A percentile compares a stretch with the other conserved stretches of the same genome.
Conservation (phyloP, 2,329 filamentous ascomycete species). For the Fusarium setosum region DNA sequence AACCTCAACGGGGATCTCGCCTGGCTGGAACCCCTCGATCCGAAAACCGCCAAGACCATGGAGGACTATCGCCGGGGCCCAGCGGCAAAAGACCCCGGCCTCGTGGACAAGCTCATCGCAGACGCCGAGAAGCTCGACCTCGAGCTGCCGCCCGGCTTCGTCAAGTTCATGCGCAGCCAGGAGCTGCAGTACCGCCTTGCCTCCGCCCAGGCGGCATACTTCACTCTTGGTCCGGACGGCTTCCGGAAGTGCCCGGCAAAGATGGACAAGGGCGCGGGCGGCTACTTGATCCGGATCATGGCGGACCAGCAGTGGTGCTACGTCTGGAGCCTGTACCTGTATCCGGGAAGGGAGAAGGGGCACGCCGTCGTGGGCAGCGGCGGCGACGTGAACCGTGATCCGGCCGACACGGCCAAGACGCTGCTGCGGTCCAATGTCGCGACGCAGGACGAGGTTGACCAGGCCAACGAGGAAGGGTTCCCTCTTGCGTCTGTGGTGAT, state of each 20-base stretch:
- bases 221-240: not conserved
- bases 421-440: not conserved
- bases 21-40: not conserved
- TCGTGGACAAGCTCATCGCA: not conserved
- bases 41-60: not conserved
- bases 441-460: not conserved
- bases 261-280: not conserved
- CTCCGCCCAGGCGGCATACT: not conserved
- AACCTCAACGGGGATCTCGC: conserved; percentile 3
- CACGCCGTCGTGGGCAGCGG: not conserved
- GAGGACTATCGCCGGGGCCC: not conserved
- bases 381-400: not conserved
- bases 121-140: conserved; percentile 5
- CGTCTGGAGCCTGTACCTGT: not conserved
- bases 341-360: not conserved
- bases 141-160: not conserved
- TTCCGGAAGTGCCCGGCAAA: not conserved
- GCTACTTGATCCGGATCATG: not conserved
- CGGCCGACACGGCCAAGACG: not conserved
- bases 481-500: not conserved
- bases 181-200: not conserved
- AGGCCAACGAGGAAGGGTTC: not conserved
- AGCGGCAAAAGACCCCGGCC: not conserved
- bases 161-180: conserved; percentile 2
- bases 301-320: not conserved